Percentiles rank a stretch among this genome's conserved stretches.
Conservation (phyloP, 768 basidiomycete species). For the Termitomyces bulborhizus region DNA sequence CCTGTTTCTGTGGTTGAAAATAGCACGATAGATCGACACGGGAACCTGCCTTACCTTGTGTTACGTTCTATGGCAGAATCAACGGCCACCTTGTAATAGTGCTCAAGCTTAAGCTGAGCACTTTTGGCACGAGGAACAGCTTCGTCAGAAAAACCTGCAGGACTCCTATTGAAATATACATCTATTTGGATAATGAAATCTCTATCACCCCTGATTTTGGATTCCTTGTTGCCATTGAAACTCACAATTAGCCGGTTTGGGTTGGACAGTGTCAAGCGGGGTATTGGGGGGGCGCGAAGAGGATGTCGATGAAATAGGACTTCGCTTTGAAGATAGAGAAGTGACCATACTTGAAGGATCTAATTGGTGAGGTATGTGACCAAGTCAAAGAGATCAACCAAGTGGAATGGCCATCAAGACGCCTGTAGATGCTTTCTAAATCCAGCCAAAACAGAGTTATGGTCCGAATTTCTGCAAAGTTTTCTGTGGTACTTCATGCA, state of each 20-base stretch:
- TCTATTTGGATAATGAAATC: constrained; percentile 37
- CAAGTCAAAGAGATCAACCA: too few relatives aligned
- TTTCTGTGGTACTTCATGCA: neutral
- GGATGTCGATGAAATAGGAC: constrained; percentile 6
- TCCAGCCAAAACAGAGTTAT: too few relatives aligned
- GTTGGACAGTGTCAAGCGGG: constrained; percentile 8
- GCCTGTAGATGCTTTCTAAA: too few relatives aligned
- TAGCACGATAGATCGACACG: neutral
- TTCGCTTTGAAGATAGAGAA: constrained; percentile 10
- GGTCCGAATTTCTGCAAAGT: too few relatives aligned
- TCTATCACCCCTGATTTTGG: neutral
- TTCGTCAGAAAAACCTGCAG: constrained; percentile 71
- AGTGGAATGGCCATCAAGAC: too few relatives aligned
- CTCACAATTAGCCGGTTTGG: constrained; percentile 29
- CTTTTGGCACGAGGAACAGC: constrained; percentile 80
- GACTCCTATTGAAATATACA: constrained; percentile 87
- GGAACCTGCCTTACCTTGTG: constrained; percentile 50
- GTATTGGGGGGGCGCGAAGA: constrained; percentile 12
- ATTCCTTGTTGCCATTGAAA: neutral
- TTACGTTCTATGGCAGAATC: constrained; percentile 94
- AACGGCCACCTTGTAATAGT: constrained; percentile 95
- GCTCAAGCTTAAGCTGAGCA: constrained; percentile 93
- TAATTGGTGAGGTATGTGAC: neutral
- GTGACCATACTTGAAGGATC: constrained; percentile 6
- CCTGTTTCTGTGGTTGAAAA: constrained; percentile 31